Base-by-base conservation (phyloP, 768 basidiomycete species). In the Clathrus columnatus region DNA sequence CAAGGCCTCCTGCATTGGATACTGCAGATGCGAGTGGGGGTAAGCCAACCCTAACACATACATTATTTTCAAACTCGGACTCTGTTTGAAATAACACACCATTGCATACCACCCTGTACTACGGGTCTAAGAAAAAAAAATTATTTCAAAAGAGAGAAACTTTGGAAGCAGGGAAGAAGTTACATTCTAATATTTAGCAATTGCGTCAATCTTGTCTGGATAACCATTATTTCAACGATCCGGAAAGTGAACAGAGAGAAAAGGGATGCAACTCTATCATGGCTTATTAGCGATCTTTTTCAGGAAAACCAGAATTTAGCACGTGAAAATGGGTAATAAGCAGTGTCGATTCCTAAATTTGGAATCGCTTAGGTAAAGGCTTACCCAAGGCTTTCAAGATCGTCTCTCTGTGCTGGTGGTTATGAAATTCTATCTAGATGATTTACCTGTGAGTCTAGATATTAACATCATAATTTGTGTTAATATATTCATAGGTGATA, bases 41-140 rank as follows among this genome's bases (percentile, higher is more conserved):
- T 14, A 83, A 67, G 21, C 91, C 91, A 45, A 94, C 89, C 90
- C 88, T 87, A 60, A 8, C 57, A 60, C 61, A 57, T 43, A 52
- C 62, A 16, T 21, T 16, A 17, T 18, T 5, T 23, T 8, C 10
- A 50, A 45, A 24, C 24, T 20, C 11, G 26, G 17, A 29, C 45
- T 44, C 14, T 14, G 7, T 7, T 47, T 50, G 20, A 54, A 41
- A 21, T 59, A 41, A 58, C 17, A 55, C 70, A 88, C 86, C 86
- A 93, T 80, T 91, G 90, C 89, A 92, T 91, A 47, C 88, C 90
- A 21, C 89, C 90, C 66, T 92, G 91, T 1, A 93, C 78, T 46
- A 91, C 73, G 16, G 90, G 91, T 28, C 86, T 88, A 49, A 51
- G n/a, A n/a, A n/a, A n/a, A n/a, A n/a, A n/a, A n/a, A n/a, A n/a